Evolutionary conservation across 345 rosid species (phyloP), one percentile per base, ranked within the genome.

Genomic region (Turritis glabra): DNA sequence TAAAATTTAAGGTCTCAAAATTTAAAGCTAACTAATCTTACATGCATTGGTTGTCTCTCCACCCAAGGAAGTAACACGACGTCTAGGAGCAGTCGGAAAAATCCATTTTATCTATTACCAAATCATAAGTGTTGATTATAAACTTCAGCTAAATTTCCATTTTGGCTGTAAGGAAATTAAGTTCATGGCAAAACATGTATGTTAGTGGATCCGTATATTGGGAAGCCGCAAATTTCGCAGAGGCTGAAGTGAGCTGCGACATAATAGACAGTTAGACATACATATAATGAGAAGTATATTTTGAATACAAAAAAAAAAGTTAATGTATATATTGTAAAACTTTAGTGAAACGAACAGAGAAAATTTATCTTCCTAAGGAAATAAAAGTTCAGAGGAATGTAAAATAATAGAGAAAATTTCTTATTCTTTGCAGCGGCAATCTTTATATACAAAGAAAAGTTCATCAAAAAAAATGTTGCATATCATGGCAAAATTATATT

Each of bases 61-160:
- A 33, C 91, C 90, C 37, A 88, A 84, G 30, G 82, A 6, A 58
- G 85, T 82, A 38, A 89, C 85, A 1, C 93, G 87, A 40, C 84
- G 86, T 41, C 79, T 85, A 33, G 97, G 97, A 63, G 96, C 92
- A 67, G 92, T 92, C n/a, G 92, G 96, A 58, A 90, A 92, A 80
- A 92, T 88, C 97, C 93, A 89, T 79, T 86, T 89, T 67, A 89
- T 85, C 96, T 92, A 80, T 52, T 30, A 61, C 11, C 67, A 62
- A 26, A 62, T 56, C 21, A 35, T 32, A 32, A 5, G 18, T 1
- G 47, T 64, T 8, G 17, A 15, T 25, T n/a, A 25, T 9, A 60
- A 13, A 27, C 12, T 27, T 27, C 13, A 54, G 12, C 22, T 23
- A 13, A 25, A 7, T 62, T 43, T 25, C 2, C 8, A 10, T n/a